Conservation (phyloP, 2,329 filamentous ascomycete species). For the Didymosphaeria variabile region DNA sequence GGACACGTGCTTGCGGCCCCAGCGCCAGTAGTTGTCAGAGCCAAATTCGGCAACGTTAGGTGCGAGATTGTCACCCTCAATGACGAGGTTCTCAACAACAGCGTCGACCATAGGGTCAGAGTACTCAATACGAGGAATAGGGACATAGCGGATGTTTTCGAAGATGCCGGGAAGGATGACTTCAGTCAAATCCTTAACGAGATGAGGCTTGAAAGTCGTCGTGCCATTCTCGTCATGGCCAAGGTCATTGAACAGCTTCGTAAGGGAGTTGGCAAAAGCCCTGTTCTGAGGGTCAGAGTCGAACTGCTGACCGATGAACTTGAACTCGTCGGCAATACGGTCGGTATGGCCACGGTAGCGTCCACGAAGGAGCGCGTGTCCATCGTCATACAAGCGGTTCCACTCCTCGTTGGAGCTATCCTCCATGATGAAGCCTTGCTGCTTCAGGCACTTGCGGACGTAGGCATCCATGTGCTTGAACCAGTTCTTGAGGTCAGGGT, state of each 20-base stretch:
- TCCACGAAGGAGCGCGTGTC: slow-evolving; percentile 84
- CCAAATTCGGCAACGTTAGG: slow-evolving; percentile 89
- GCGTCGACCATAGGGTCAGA: slow-evolving; percentile 84
- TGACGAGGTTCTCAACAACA: slow-evolving; percentile 90
- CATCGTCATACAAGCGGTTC: slow-evolving; percentile 84
- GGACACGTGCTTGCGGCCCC: slow-evolving; percentile 86
- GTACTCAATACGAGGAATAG: slow-evolving; percentile 93
- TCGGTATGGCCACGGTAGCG: slow-evolving; percentile 89
- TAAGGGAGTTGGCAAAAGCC: slow-evolving; percentile 75
- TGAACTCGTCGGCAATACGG: slow-evolving; percentile 85
- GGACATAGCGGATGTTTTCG: slow-evolving; percentile 87
- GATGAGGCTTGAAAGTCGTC: slow-evolving; percentile 87
- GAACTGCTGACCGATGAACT: slow-evolving; percentile 89
- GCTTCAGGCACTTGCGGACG: slow-evolving; percentile 81
- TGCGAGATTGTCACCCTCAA: slow-evolving; percentile 96
- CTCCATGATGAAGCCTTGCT: slow-evolving; percentile 91
- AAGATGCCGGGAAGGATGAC: slow-evolving; percentile 86
- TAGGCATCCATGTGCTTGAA: slow-evolving; percentile 82
- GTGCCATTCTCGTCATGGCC: slow-evolving; percentile 87
- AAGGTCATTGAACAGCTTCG: slow-evolving; percentile 90
- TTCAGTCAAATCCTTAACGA: slow-evolving; percentile 87
- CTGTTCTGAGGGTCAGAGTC: slow-evolving; percentile 88
- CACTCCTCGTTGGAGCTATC: slow-evolving; percentile 82
- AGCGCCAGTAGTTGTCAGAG: slow-evolving; percentile 93
- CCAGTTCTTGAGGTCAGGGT: slow-evolving; percentile 88